A percentile compares a stretch with the other conserved stretches of the same genome.
phyloP scores from a whole-genome alignment of 768 basidiomycete species.

The Boletales sp. region DNA sequence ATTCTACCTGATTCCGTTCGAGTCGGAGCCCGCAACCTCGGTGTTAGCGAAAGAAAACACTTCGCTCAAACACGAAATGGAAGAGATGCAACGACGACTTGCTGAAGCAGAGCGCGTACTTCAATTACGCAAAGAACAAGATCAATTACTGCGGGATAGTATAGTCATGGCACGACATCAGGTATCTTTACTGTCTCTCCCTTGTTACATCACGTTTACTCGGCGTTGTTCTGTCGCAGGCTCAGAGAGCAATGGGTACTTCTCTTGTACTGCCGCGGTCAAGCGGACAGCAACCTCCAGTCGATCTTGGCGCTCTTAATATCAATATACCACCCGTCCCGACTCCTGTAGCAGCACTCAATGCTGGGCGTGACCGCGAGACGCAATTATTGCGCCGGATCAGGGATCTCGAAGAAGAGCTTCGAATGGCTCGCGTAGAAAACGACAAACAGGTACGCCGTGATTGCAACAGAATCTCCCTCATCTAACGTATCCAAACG shows the following conservation, averaged over 20 bases:
- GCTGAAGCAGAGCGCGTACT: slow-evolving; percentile 59
- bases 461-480: neutral
- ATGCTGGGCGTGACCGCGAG: slow-evolving; percentile 57
- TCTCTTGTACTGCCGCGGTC: slow-evolving; percentile 54
- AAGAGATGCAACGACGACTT: slow-evolving; percentile 53
- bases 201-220: slow-evolving; percentile 1
- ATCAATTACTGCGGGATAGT: slow-evolving; percentile 73
- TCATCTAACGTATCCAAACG: slow-evolving; percentile 11
- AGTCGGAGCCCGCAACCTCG: slow-evolving; percentile 46
- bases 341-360: slow-evolving; percentile 47
- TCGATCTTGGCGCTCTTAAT: slow-evolving; percentile 57
- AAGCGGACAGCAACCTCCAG: slow-evolving; percentile 31
- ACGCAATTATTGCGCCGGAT: slow-evolving; percentile 43
- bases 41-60: slow-evolving; percentile 65
- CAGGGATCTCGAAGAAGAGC: slow-evolving; percentile 80
- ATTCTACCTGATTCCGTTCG: slow-evolving; percentile 70
- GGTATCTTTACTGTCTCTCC: slow-evolving; percentile 38
- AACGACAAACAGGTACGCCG: slow-evolving; percentile 77
- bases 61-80: slow-evolving; percentile 57
- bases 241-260: slow-evolving; percentile 74
- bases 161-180: slow-evolving; percentile 68
- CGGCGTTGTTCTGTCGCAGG: slow-evolving; percentile 39
- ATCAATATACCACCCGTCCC: slow-evolving; percentile 50
- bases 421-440: slow-evolving; percentile 57
- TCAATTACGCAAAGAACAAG: slow-evolving; percentile 73